phyloP scores from a whole-genome alignment of 2,329 filamentous ascomycete species.

The Apiospora rasikravindrae region DNA sequence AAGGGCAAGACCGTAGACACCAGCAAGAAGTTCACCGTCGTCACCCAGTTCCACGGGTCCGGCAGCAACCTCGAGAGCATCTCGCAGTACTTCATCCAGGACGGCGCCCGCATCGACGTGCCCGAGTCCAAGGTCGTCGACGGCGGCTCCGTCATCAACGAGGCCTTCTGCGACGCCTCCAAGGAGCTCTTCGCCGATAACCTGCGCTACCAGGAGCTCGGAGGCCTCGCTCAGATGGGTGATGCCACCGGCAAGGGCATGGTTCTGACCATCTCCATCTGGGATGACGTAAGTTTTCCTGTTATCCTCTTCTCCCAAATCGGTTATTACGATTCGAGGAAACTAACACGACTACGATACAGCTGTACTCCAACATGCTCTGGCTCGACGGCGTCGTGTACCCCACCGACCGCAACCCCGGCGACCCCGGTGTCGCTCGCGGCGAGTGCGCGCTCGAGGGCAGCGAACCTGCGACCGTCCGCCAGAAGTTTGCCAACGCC shows the following conservation, averaged over 20 bases:
- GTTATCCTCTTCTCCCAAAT: too few species aligned
- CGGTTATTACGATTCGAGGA: not conserved
- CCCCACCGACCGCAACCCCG: constrained; percentile 46
- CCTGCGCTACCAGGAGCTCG: constrained; percentile 53
- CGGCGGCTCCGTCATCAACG: constrained; percentile 48
- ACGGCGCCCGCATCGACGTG: constrained; percentile 53
- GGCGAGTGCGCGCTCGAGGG: constrained; percentile 50
- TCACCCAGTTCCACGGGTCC: constrained; percentile 62
- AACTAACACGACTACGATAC: not conserved
- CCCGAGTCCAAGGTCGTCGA: constrained; percentile 41
- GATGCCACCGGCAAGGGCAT: constrained; percentile 58
- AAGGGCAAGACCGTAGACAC: constrained; percentile 59
- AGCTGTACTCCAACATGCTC: constrained; percentile 61
- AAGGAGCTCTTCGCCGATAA: constrained; percentile 57
- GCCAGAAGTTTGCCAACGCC: constrained; percentile 42
- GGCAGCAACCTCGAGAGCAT: constrained; percentile 55
- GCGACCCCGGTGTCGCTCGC: constrained; percentile 48
- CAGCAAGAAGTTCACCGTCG: constrained; percentile 59
- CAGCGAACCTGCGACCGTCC: constrained; percentile 49
- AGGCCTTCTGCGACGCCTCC: constrained; percentile 58
- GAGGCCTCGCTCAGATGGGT: constrained; percentile 58
- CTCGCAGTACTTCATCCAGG: constrained; percentile 62
- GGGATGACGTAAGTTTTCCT: constrained; percentile 53
- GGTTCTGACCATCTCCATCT: constrained; percentile 64
- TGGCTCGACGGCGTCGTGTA: constrained; percentile 65